Conservation (phyloP, 345 rosid genomes). For the Arabidopsis suecica region DNA sequence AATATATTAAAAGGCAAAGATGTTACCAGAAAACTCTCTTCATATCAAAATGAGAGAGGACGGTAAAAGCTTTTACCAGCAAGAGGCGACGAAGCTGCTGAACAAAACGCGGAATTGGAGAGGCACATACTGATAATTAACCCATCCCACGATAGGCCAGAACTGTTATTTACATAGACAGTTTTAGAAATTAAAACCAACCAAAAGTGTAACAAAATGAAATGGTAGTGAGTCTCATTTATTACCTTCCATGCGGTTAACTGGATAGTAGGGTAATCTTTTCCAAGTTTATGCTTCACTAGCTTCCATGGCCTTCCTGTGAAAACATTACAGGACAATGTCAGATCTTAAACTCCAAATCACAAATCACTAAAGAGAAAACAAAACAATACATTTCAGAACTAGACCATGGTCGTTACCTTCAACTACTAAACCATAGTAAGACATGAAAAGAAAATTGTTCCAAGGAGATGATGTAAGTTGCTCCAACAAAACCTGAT, state of each 20-base stretch:
- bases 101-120: slow-evolving; percentile 81
- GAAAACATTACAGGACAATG: slow-evolving; percentile 18
- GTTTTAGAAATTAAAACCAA: slow-evolving; percentile 13
- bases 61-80: slow-evolving; percentile 63
- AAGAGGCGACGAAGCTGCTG: slow-evolving; percentile 67
- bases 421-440: slow-evolving; percentile 89
- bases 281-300: slow-evolving; percentile 70
- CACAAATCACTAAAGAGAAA: neutral
- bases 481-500: slow-evolving; percentile 87
- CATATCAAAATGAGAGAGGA: neutral
- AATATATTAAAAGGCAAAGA: neutral
- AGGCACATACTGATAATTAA: slow-evolving; percentile 83
- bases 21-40: neutral
- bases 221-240: neutral
- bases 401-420: slow-evolving; percentile 48
- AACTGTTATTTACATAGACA: slow-evolving; percentile 54
- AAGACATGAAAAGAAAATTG: slow-evolving; percentile 83
- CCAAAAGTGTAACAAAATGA: slow-evolving; percentile 1
- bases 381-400: neutral
- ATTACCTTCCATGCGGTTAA: slow-evolving; percentile 91
- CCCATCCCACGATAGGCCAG: slow-evolving; percentile 90
- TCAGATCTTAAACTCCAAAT: neutral
- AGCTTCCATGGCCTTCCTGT: slow-evolving; percentile 79
- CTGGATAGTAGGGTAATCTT: slow-evolving; percentile 72
- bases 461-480: slow-evolving; percentile 86